Base-by-base conservation (phyloP, 805 yeast genomes). In the Saccharomycopsis sp. region DNA sequence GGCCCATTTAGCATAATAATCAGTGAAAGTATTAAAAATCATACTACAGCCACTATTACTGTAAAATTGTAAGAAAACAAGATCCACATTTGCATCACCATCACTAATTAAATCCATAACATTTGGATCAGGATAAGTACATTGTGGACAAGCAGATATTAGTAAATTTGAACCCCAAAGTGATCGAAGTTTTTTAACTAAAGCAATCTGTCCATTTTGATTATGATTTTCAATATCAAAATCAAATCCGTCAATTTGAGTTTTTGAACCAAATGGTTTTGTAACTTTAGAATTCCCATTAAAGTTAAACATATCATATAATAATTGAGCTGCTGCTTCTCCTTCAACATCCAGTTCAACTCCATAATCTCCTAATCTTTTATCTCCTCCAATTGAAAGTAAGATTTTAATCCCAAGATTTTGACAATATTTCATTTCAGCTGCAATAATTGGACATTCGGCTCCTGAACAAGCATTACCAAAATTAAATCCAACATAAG, bases 341-440 rank as follows among this genome's bases (percentile, higher is more conserved):
- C 85, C 96, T 56, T 84, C 88, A 47, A 76, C 64, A 55, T 86
- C 95, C 45, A 75, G 70, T 51, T 84, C 79, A 55, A 87, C 86
- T 1, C 96, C 96, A 54, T 89, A 95, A 23, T 82, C 62, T 2
- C 46, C 49, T 9, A 34, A 14, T 34, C 86, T 70, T 8, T 86
- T 47, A 21, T 84, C 79, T 52, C 95, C 95, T 66, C 64, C 76
- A 50, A 88, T 57, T 1, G 95, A 83, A 5, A 88, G 57, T 25
- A 88, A 56, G 2, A 88, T 78, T 51, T 77, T 80, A 51, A 82
- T 80, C 36, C 96, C 96, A n/a, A 66, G 54, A 2, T 62, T 53
- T 62, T 88, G 96, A 62, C 96, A 88, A 3, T 75, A 66, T 53
- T 42, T 54, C 49, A 87, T 86, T 56, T 84, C 94, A 26, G 61